Percentiles rank a stretch among this genome's conserved stretches.
phyloP scores from a whole-genome alignment of 139 green algal species.

The Picochlorum sp. region DNA sequence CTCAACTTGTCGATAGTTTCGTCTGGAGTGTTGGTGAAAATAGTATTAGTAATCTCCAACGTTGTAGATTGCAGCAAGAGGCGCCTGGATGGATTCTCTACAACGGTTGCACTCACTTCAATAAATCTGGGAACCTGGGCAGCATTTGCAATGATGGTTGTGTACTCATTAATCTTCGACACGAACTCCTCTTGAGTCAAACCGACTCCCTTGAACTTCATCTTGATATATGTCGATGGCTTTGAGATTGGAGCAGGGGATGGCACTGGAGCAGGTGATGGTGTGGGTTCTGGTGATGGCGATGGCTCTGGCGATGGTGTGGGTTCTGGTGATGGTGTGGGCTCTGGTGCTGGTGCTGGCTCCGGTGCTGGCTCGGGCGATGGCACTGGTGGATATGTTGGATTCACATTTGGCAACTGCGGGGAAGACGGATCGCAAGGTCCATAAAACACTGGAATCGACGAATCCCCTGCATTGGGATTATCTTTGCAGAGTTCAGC shows the following conservation, averaged over 20 bases:
- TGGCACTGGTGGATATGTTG: constrained; percentile 18
- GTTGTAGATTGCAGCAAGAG: background rate
- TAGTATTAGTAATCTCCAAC: constrained; percentile 9
- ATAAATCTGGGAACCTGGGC: background rate
- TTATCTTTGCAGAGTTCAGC: constrained; percentile 12
- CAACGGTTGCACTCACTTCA: background rate
- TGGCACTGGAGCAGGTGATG: background rate
- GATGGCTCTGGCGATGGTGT: background rate
- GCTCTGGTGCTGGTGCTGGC: background rate
- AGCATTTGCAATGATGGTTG: background rate
- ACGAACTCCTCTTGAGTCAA: background rate
- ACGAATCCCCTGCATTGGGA: background rate
- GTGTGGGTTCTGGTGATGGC: too few relatives aligned
- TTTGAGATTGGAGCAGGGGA: background rate
- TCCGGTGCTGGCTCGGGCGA: background rate
- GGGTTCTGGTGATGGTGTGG: background rate
- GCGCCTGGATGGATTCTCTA: background rate
- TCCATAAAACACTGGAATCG: constrained; percentile 14
- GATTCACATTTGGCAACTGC: constrained; percentile 21
- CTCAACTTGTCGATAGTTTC: background rate
- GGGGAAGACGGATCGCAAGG: constrained; percentile 13
- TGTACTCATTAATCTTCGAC: background rate
- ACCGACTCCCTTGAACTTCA: background rate
- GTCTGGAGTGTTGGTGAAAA: background rate
- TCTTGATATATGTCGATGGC: background rate